Base-by-base conservation (phyloP, 371 early-diverging fungal genomes). In the Encephalitozoon intestinalis region DNA sequence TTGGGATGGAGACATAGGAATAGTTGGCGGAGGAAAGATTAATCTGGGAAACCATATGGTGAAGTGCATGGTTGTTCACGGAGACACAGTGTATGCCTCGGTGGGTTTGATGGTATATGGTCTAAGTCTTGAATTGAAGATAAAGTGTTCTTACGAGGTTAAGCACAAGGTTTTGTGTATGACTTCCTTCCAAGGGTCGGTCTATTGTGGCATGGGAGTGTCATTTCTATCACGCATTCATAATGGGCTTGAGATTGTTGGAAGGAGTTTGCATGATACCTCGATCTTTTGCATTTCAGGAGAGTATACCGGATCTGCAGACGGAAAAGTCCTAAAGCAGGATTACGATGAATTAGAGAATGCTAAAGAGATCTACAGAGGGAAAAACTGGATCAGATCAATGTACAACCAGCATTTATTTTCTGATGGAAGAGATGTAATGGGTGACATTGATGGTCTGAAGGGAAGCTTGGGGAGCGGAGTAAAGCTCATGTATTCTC, bases 261-360 rank as follows among this genome's bases (percentile, higher is more conserved):
- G 30, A 41, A 70, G 41, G 34, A 31, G 40, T 51, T 9, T 30
- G 26, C 78, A 74, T 43, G 68, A 58, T 6, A 46, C 68, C 7
- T 54, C 31, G 5, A 78, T 78, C n/a, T 52, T 78, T 12, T 66
- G 51, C 18, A 37, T 78, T 23, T 28, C 50, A 12, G 34, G 64
- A 18, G 53, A 49, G 39, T 31, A 52, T 31, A 66, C 78, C 2
- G 78, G 78, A 23, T 78, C 68, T 31, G 54, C 44, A 23, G 74
- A 74, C 37, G 73, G 78, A 40, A 67, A 30, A 30, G 43, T 78
- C 30, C 15, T 34, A 26, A 53, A n/a, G 4, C 44, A 70, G 1
- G 58, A 70, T 34, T 41, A 50, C 41, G 21, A 1, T 11, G 21
- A 39, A 1, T 8, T 67, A 31, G 51, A 40, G 18, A 28, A 25